These are phyloP conservation scores for Mediolabrus comicus DNA, from an alignment of 108 stramenopile genomes.

Conservation along the genomic window DNA sequence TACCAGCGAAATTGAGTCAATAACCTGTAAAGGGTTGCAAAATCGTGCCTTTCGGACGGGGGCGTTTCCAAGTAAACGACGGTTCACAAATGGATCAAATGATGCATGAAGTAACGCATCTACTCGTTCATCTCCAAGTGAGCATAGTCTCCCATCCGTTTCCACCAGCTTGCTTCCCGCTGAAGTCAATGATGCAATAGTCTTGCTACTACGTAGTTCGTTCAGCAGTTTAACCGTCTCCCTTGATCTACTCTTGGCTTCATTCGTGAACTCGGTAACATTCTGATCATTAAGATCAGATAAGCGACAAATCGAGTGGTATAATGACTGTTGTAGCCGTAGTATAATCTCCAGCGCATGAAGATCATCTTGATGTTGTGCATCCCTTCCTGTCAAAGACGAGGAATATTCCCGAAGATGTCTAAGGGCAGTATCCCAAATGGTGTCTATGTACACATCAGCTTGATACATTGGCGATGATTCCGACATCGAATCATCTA, in stretches of 20 bases:
- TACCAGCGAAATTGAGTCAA: conserved; percentile 38
- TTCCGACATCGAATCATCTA: not conserved
- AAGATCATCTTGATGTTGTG: not conserved
- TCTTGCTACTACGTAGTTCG: not conserved
- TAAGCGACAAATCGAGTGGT: conserved; percentile 2
- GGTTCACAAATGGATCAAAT: conserved; percentile 76
- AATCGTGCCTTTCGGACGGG: conserved; percentile 69
- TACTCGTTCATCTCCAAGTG: not conserved
- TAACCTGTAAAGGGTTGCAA: conserved; percentile 24
- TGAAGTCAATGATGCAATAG: not conserved
- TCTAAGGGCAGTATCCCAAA: conserved; percentile 19
- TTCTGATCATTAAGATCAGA: conserved; percentile 8
- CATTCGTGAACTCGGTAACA: conserved; percentile 5
- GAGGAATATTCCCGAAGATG: conserved; percentile 8
- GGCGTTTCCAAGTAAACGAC: conserved; percentile 72
- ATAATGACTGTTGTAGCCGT: conserved; percentile 15
- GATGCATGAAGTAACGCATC: conserved; percentile 24
- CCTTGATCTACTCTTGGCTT: conserved; percentile 11
- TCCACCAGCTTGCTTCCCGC: conserved; percentile 9
- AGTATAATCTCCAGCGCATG: conserved; percentile 23
- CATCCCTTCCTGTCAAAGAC: not conserved
- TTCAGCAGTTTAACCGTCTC: conserved; percentile 15
- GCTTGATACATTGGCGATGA: not conserved
- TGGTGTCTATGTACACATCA: not conserved
- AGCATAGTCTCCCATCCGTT: conserved; percentile 14